A percentile compares a stretch with the other conserved stretches of the same genome.
These are phyloP conservation scores for Linanthus parryae DNA, from an alignment of 148 eudicot genomes.

Conservation along the genomic window DNA sequence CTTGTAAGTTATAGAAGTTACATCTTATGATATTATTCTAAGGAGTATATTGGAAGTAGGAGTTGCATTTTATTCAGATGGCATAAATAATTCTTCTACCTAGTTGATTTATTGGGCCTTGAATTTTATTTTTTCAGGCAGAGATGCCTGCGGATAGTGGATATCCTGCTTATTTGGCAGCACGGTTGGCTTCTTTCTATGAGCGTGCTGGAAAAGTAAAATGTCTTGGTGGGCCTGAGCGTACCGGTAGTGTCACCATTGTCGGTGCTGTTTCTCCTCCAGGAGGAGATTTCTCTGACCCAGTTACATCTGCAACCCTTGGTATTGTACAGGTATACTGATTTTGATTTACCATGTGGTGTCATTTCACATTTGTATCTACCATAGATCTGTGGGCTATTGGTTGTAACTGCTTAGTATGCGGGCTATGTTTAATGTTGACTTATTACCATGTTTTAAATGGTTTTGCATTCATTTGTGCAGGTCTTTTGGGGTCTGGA, in stretches of 20 bases:
- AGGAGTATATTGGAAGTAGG: too few relatives aligned
- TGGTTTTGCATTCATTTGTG: slow-evolving; percentile 10
- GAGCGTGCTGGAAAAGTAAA: slow-evolving; percentile 99
- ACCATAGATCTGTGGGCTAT: background rate
- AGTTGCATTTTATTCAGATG: too few relatives aligned
- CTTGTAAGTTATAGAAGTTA: too few relatives aligned
- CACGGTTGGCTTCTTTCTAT: slow-evolving; percentile 96
- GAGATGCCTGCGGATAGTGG: slow-evolving; percentile 99
- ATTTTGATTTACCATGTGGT: too few relatives aligned
- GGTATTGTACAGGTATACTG: slow-evolving; percentile 89
- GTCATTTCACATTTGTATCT: background rate
- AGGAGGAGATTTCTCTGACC: slow-evolving; percentile 99
- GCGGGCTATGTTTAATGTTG: background rate
- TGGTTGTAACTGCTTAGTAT: background rate
- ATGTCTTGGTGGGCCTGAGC: slow-evolving; percentile 97
- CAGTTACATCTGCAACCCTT: slow-evolving; percentile 97
- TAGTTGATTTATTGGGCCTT: background rate
- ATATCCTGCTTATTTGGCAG: slow-evolving; percentile 99
- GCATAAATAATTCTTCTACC: too few relatives aligned
- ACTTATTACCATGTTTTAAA: background rate
- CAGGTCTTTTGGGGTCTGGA: slow-evolving; percentile 99
- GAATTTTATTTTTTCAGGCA: slow-evolving; percentile 41
- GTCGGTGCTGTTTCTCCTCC: slow-evolving; percentile 99
- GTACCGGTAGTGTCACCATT: slow-evolving; percentile 97
- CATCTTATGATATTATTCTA: too few relatives aligned